These are phyloP conservation scores for Chrysophaeum taylorii DNA, from an alignment of 352 stramenopile genomes.

Conservation along the genomic window DNA sequence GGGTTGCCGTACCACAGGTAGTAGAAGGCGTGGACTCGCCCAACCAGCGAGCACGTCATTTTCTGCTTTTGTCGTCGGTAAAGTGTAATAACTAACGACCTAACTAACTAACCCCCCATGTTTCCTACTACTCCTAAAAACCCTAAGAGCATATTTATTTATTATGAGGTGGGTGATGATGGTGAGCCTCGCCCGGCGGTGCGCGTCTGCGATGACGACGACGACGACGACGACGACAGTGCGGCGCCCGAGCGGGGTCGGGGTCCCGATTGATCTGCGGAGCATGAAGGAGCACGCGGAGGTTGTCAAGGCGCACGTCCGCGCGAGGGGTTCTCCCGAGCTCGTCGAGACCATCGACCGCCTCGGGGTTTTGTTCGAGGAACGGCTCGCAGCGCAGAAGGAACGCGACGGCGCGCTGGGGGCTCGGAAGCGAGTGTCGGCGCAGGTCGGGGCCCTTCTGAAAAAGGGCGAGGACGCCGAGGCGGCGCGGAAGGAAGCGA, in stretches of 20 bases:
- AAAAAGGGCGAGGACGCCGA: slow-evolving; percentile 32
- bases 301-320: slow-evolving; percentile 43
- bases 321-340: slow-evolving; percentile 36
- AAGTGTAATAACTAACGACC: no score
- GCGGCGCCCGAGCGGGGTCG: slow-evolving; percentile 17
- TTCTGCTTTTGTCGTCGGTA: no score
- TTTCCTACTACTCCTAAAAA: no score
- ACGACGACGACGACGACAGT: slow-evolving; percentile 12
- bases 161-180: no score
- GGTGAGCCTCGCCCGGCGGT: no score
- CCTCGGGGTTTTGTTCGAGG: slow-evolving; percentile 31
- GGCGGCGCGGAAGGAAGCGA: slow-evolving; percentile 29
- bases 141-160: no score
- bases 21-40: slow-evolving; percentile 32
- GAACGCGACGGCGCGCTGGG: slow-evolving; percentile 43
- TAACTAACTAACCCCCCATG: no score
- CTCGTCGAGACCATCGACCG: slow-evolving; percentile 33
- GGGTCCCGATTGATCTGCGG: slow-evolving; percentile 35
- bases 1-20: slow-evolving; percentile 37
- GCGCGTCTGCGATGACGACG: no score
- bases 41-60: neutral
- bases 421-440: slow-evolving; percentile 44
- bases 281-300: slow-evolving; percentile 39
- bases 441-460: slow-evolving; percentile 55
- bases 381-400: slow-evolving; percentile 39